phyloP scores from a whole-genome alignment of 495 filamentous ascomycete genomes.

The Penicillium coprophilum region DNA sequence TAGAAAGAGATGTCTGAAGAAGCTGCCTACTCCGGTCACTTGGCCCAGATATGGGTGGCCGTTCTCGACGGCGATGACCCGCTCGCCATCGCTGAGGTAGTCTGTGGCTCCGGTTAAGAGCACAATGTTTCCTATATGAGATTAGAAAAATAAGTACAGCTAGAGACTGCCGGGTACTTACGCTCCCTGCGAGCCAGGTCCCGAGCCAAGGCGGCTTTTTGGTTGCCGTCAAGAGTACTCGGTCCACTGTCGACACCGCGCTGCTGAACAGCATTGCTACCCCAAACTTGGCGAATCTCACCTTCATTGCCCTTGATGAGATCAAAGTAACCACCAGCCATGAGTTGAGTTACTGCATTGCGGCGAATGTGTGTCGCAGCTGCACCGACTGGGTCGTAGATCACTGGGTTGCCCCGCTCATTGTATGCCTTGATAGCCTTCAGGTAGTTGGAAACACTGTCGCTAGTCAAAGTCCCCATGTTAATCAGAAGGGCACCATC shows the following conservation, averaged over 20 bases:
- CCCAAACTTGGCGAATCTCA: conserved; percentile 75
- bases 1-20: not conserved
- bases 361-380: conserved; percentile 78
- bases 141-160: not conserved
- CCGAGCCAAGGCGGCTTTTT: conserved; percentile 61
- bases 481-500: conserved; percentile 79
- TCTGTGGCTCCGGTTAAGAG: conserved; percentile 83
- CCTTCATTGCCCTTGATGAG: conserved; percentile 95
- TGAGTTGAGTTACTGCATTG: conserved; percentile 66
- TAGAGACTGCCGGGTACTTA: conserved; percentile 16
- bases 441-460: conserved; percentile 65
- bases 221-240: conserved; percentile 50
- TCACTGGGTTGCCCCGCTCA: conserved; percentile 63
- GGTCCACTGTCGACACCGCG: conserved; percentile 83
- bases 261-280: conserved; percentile 58
- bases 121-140: conserved; percentile 58
- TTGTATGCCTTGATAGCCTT: conserved; percentile 78
- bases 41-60: conserved; percentile 74
- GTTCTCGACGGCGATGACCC: conserved; percentile 67
- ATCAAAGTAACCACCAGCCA: conserved; percentile 73
- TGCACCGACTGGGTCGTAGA: conserved; percentile 90
- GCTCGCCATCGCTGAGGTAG: conserved; percentile 71
- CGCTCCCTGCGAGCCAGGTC: conserved; percentile 65
- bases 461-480: conserved; percentile 85
- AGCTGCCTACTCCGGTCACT: conserved; percentile 66